Conservation (phyloP, 129 eudicot genomes). For the Mikania micrantha region DNA sequence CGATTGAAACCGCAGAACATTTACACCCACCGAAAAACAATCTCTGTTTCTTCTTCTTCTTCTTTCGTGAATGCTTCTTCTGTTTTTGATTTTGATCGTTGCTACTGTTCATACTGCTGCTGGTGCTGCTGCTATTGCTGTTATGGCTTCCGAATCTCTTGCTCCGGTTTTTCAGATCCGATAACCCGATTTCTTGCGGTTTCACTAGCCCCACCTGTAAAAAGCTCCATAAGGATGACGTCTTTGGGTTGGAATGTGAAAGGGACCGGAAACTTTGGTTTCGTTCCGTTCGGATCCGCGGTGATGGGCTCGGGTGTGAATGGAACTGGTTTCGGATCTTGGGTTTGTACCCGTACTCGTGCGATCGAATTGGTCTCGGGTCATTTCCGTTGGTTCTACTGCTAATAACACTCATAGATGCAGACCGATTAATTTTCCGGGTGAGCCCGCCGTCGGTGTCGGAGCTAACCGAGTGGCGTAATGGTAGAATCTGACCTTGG, state of each 20-base stretch:
- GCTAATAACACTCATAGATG: slow-evolving; percentile 47
- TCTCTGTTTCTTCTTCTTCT: slow-evolving; percentile 31
- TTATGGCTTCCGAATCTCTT: slow-evolving; percentile 43
- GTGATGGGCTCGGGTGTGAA: slow-evolving; percentile 90
- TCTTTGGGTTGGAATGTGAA: slow-evolving; percentile 22
- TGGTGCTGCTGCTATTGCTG: slow-evolving; percentile 43
- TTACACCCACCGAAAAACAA: slow-evolving; percentile 57
- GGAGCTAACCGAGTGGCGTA: slow-evolving; percentile 66
- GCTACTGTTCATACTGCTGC: slow-evolving; percentile 27
- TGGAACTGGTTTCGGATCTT: slow-evolving; percentile 59
- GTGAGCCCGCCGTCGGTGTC: slow-evolving; percentile 10
- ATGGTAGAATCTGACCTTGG: slow-evolving; percentile 74
- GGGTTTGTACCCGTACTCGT: slow-evolving; percentile 25
- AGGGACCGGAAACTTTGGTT: slow-evolving; percentile 20
- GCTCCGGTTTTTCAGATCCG: slow-evolving; percentile 43
- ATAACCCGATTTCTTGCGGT: slow-evolving; percentile 65
- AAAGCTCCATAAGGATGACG: slow-evolving; percentile 61
- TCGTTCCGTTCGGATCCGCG: slow-evolving; percentile 47
- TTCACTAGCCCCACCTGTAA: slow-evolving; percentile 56
- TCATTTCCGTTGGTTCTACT: slow-evolving; percentile 27
- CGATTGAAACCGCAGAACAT: slow-evolving; percentile 44
- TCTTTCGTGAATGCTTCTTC: not conserved
- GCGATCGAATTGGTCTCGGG: slow-evolving; percentile 16
- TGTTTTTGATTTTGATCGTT: slow-evolving; percentile 16
- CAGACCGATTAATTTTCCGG: slow-evolving; percentile 43